Evolutionary conservation across 805 yeast genomes (phyloP).

Genomic region (Hanseniaspora singularis): DNA sequence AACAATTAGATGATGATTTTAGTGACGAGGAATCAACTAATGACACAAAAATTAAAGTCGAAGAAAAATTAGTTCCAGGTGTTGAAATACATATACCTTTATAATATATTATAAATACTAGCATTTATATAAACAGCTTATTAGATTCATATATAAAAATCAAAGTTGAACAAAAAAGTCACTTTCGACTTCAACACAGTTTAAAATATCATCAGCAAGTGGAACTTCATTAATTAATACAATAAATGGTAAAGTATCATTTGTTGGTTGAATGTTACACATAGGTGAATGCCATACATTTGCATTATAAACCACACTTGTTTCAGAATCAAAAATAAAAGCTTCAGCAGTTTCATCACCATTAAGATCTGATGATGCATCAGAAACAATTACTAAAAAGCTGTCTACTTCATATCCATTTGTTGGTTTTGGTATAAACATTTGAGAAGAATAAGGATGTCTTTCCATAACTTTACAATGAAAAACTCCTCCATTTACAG

Average conservation of each 20-base stretch:
- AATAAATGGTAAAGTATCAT: constrained; percentile 2
- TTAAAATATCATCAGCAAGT: not conserved
- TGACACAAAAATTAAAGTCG: not conserved
- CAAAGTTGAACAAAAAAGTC: not conserved
- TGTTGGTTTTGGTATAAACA: constrained; percentile 89
- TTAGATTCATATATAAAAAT: not conserved
- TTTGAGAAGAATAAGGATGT: constrained; percentile 81
- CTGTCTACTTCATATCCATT: constrained; percentile 40
- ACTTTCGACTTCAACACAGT: constrained; percentile 11
- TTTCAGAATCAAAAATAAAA: constrained; percentile 67
- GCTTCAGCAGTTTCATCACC: constrained; percentile 51
- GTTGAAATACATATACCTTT: constrained; percentile 10
- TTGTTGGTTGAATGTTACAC: constrained; percentile 26
- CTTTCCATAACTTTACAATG: constrained; percentile 64
- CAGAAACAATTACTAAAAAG: constrained; percentile 73
- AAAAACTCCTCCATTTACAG: constrained; percentile 31
- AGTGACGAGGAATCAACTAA: not conserved
- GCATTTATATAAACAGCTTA: not conserved
- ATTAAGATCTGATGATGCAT: constrained; percentile 39
- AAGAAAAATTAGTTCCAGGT: constrained; percentile 4
- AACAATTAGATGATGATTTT: constrained; percentile 1
- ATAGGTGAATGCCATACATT: constrained; percentile 91
- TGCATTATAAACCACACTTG: constrained; percentile 77
- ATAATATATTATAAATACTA: too few relatives aligned
- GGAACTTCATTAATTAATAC: constrained; percentile 8